A percentile compares a stretch with the other conserved stretches of the same genome.
phyloP scores from a whole-genome alignment of 2,329 filamentous ascomycete species.

The Penicillium brevicompactum region DNA sequence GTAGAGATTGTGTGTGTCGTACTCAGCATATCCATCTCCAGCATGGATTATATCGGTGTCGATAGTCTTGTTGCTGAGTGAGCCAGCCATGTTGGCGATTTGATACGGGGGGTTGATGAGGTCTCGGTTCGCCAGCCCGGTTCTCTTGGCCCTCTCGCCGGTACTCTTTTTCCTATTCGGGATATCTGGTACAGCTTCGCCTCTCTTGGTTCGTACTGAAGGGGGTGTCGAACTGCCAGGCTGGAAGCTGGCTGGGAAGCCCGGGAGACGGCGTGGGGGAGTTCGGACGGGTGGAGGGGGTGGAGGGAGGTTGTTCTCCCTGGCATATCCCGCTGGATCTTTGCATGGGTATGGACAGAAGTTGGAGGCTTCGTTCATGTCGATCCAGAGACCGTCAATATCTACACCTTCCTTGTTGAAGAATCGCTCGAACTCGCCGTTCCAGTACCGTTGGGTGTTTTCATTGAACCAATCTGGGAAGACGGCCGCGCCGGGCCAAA shows the following conservation, averaged over 20 bases:
- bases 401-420: conserved; percentile 68
- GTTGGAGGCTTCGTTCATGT: conserved; percentile 64
- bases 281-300: conserved; percentile 63
- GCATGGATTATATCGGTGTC: conserved; percentile 67
- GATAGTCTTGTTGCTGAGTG: conserved; percentile 59
- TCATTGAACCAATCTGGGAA: conserved; percentile 78
- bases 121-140: conserved; percentile 65
- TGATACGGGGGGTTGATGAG: conserved; percentile 66
- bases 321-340: conserved; percentile 55
- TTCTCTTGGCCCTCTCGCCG: conserved; percentile 41
- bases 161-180: neutral
- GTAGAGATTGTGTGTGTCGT: conserved; percentile 78
- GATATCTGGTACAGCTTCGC: neutral
- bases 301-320: conserved; percentile 54
- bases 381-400: conserved; percentile 78
- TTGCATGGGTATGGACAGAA: conserved; percentile 60
- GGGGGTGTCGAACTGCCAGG: conserved; percentile 42
- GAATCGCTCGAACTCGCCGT: conserved; percentile 65
- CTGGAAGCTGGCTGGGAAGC: conserved; percentile 70
- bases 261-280: conserved; percentile 66
- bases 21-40: conserved; percentile 66
- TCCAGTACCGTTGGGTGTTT: conserved; percentile 69
- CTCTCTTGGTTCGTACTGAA: neutral
- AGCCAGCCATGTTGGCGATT: conserved; percentile 64
- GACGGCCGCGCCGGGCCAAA: conserved; percentile 74